Evolutionary conservation across 805 yeast species (phyloP).

Genomic region (Schwanniomyces yamadae): DNA sequence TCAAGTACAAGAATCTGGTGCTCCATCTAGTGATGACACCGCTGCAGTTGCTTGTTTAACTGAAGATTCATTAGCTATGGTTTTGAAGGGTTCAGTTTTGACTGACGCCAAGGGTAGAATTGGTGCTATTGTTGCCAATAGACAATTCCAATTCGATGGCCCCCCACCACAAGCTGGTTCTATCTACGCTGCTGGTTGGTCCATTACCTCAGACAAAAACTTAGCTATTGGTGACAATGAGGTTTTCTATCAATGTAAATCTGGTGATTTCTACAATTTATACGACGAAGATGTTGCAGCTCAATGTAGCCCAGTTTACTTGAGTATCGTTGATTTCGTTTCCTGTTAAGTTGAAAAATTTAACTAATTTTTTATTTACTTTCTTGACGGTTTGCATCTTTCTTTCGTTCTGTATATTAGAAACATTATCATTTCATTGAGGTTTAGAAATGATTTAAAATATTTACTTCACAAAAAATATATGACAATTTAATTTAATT

Average conservation of each 20-base stretch:
- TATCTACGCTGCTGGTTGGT: constrained; percentile 64
- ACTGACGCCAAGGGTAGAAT: constrained; percentile 42
- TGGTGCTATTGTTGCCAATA: constrained; percentile 49
- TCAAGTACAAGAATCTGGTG: constrained; percentile 26
- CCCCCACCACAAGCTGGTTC: constrained; percentile 83
- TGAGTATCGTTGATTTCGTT: constrained; percentile 58
- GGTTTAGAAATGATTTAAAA: constrained; percentile 1
- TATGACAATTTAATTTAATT: too few species aligned
- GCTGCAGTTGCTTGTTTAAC: constrained; percentile 40
- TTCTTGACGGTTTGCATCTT: not conserved
- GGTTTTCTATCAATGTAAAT: constrained; percentile 70
- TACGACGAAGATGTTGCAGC: constrained; percentile 60
- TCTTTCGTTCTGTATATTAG: constrained; percentile 1
- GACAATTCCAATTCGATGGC: constrained; percentile 79
- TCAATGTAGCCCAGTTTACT: constrained; percentile 63
- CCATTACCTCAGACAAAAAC: constrained; percentile 35
- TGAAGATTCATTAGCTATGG: constrained; percentile 30
- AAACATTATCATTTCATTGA: not conserved
- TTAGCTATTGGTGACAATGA: constrained; percentile 63
- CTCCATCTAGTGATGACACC: constrained; percentile 25
- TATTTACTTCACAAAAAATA: too few species aligned
- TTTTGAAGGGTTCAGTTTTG: constrained; percentile 21
- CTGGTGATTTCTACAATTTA: constrained; percentile 78
- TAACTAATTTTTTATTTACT: not conserved
- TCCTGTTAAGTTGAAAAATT: constrained; percentile 38